Evolutionary conservation across 202 grass and related monocot genomes (phyloP), one percentile per base, ranked within the genome.

Genomic region (Panicum virgatum): DNA sequence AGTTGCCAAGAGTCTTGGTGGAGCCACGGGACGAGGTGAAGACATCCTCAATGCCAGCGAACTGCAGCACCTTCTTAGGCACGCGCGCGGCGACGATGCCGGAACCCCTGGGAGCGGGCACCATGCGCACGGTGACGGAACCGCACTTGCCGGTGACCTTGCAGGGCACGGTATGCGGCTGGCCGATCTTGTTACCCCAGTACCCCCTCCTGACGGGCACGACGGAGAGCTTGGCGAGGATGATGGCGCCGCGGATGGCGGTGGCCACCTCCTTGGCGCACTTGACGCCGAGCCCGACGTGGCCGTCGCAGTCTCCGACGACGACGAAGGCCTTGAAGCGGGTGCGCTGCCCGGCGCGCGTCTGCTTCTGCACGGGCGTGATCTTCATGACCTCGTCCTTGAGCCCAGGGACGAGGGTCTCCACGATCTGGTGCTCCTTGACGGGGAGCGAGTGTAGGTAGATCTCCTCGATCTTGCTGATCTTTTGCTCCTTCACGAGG

Each of bases 1-100:
- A 93, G 80, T 96, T 96, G 54, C 93, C 93, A 45, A 96, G 93
- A 75, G 90, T 96, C 86, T 93, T 96, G 16, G 93, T 96, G 76
- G 93, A 96, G 46, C 90, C 93, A 85, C 90, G 88, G 1, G 93
- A 96, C 0, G 90, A 83, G 39, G 90, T 96, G 81, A 96, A 96
- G 72, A 96, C 93, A 74, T 96, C 92, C 29, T 94, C 92, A 13
- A 94, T 94, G n/a, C 92, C 92, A 10, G 92, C 89, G n/a, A 94
- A 94, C 58, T 94, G 92, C 16, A 94, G 87, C 3, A 94, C 92
- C 87, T 94, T 94, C 89, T 94, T 94, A 14, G 92, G 92, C 10
- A 93, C 93, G 39, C 90, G 89, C 2, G 87, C 92, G 3, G 90
- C 89, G 34, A 92, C 92, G 50, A 93, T 93, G 0, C 88, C 93